phyloP scores from a whole-genome alignment of 352 stramenopile genomes.

The Plasmopara halstedii region DNA sequence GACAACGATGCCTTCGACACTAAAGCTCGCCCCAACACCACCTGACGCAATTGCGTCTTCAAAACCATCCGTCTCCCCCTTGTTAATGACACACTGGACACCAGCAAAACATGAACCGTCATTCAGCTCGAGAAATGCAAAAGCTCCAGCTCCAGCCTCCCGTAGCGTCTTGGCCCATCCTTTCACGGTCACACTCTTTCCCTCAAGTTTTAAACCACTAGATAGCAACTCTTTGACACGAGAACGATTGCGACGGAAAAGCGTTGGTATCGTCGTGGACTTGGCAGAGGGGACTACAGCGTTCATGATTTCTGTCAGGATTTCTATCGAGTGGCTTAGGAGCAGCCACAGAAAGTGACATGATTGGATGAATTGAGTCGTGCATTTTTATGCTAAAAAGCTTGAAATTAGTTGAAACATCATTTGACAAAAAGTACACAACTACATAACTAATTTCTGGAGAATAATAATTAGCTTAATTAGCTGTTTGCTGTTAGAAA shows the following conservation, averaged over 20 bases:
- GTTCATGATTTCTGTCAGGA: constrained; percentile 24
- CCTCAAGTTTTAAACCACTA: constrained; percentile 52
- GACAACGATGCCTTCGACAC: constrained; percentile 79
- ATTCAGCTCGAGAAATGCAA: constrained; percentile 94
- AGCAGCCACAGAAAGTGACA: background rate
- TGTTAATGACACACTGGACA: constrained; percentile 85
- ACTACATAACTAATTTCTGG: too few species aligned
- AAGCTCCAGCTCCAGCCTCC: constrained; percentile 80
- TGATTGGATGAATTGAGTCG: background rate
- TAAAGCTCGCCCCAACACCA: constrained; percentile 81
- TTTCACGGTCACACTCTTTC: constrained; percentile 87
- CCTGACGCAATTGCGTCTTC: constrained; percentile 64
- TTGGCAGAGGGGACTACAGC: constrained; percentile 37
- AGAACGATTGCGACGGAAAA: constrained; percentile 78
- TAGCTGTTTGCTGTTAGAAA: too few species aligned
- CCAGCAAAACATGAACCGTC: constrained; percentile 88
- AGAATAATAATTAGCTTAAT: too few species aligned
- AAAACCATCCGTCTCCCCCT: constrained; percentile 74
- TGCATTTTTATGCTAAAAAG: background rate
- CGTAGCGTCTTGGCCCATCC: constrained; percentile 92
- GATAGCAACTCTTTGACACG: constrained; percentile 78
- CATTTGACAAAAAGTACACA: too few species aligned
- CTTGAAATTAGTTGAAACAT: background rate
- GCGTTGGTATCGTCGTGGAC: constrained; percentile 37
- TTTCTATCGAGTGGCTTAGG: background rate